Evolutionary conservation across 768 basidiomycete species (phyloP).

Genomic region (Fomitopsis serialis): DNA sequence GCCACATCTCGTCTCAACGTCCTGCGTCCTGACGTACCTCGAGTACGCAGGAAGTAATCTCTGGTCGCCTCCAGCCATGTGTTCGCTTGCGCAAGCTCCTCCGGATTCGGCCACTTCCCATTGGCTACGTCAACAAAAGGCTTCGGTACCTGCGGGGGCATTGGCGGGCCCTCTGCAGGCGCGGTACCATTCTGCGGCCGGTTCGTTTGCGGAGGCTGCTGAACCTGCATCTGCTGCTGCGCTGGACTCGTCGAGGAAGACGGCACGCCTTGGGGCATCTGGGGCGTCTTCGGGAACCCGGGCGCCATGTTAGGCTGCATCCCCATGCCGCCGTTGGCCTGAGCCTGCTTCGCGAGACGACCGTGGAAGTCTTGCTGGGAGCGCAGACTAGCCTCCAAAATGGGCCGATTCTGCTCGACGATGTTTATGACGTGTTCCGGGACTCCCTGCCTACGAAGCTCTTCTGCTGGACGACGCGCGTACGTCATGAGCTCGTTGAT

Average conservation of each 20-base stretch:
- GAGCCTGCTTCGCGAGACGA: background rate
- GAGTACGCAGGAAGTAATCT: too few relatives aligned
- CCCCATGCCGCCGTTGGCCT: background rate
- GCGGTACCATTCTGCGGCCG: background rate
- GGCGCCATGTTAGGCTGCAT: background rate
- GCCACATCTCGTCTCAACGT: too few relatives aligned
- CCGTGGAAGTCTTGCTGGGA: constrained; percentile 11
- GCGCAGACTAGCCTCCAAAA: constrained; percentile 18
- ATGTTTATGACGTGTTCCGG: constrained; percentile 45
- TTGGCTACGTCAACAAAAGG: background rate
- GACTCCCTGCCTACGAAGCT: constrained; percentile 49
- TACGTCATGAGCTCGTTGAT: constrained; percentile 43
- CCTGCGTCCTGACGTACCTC: too few relatives aligned
- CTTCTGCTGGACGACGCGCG: constrained; percentile 38
- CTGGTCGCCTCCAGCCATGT: background rate
- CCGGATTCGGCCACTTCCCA: background rate
- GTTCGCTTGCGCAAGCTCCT: background rate
- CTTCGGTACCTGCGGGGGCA: background rate
- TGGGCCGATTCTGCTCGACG: constrained; percentile 49
- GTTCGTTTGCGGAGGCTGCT: background rate
- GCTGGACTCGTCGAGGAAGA: too few relatives aligned
- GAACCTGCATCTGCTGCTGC: background rate
- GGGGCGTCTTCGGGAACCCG: background rate
- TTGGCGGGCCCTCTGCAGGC: background rate
- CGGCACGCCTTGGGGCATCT: background rate